phyloP scores from a whole-genome alignment of 139 green algal genomes.

The Micractinium sp. region DNA sequence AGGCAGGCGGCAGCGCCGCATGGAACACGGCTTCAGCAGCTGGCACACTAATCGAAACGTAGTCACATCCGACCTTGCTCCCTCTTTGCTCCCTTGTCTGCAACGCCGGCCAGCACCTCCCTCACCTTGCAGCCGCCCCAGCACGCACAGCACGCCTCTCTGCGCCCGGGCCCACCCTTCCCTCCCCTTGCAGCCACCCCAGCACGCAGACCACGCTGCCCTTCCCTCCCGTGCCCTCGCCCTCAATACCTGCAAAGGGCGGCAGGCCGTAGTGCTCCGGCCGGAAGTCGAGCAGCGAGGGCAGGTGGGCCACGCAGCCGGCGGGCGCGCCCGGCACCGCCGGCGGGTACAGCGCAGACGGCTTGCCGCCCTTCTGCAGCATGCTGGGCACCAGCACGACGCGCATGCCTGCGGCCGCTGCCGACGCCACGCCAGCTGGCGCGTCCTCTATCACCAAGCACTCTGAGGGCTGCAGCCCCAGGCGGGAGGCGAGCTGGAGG shows the following conservation, averaged over 20 bases:
- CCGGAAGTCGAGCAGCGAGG: conserved; percentile 83
- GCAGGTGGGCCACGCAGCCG: conserved; percentile 58
- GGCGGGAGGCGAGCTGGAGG: conserved; percentile 56
- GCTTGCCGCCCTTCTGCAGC: conserved; percentile 33
- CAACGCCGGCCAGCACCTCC: too few species aligned
- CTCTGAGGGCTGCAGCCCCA: conserved; percentile 53
- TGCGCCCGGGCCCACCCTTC: too few species aligned
- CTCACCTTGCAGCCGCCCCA: too few species aligned
- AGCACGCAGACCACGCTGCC: too few species aligned
- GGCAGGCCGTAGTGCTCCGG: conserved; percentile 74
- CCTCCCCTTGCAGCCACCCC: too few species aligned
- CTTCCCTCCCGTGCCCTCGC: too few species aligned
- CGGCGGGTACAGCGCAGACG: conserved; percentile 34
- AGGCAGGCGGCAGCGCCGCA: too few species aligned
- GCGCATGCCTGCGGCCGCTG: conserved; percentile 81
- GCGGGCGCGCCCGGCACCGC: neutral
- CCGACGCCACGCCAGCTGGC: conserved; percentile 73
- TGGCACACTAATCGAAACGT: too few species aligned
- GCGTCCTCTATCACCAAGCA: conserved; percentile 94
- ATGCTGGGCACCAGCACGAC: conserved; percentile 82
- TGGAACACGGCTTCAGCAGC: too few species aligned
- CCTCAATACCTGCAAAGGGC: conserved; percentile 64
- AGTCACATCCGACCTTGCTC: too few species aligned
- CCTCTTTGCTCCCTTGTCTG: too few species aligned
- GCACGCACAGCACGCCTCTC: too few species aligned